Conservation (phyloP, 169 alveolate genomes). For the Plasmodium gonderi region DNA sequence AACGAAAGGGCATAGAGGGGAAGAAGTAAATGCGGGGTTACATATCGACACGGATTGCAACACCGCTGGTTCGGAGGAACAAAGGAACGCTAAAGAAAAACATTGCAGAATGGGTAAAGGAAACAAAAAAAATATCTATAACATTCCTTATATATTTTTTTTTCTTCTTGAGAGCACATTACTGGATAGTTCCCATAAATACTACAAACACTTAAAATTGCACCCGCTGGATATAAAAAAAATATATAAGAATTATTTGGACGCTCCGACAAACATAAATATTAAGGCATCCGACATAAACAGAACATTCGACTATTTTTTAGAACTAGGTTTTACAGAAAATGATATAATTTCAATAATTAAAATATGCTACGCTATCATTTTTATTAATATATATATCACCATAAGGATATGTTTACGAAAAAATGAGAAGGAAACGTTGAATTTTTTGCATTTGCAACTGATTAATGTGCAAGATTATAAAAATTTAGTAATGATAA, state of each 20-base stretch:
- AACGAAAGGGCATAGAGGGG: not conserved
- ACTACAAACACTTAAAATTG: constrained; percentile 38
- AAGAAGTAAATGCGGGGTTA: not conserved
- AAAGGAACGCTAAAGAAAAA: no score
- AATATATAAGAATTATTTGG: constrained; percentile 56
- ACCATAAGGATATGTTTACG: constrained; percentile 31
- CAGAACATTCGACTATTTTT: constrained; percentile 24
- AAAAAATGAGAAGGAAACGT: constrained; percentile 17
- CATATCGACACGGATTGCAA: not conserved
- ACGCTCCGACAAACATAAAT: not conserved
- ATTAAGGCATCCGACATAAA: constrained; percentile 5
- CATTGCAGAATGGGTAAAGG: not conserved
- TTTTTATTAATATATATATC: constrained; percentile 70
- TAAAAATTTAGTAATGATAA: constrained; percentile 12
- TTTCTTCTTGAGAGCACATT: constrained; percentile 34
- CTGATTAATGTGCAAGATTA: constrained; percentile 24
- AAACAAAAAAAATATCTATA: not conserved
- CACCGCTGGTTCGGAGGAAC: no score
- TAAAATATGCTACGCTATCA: constrained; percentile 30
- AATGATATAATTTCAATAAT: constrained; percentile 20
- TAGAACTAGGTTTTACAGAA: constrained; percentile 37
- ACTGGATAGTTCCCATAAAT: not conserved
- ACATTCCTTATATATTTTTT: constrained; percentile 55
- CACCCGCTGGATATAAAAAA: constrained; percentile 66
- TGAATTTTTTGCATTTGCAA: constrained; percentile 26